Conservation (phyloP, 306 rosid species). For the Fagus sylvatica region DNA sequence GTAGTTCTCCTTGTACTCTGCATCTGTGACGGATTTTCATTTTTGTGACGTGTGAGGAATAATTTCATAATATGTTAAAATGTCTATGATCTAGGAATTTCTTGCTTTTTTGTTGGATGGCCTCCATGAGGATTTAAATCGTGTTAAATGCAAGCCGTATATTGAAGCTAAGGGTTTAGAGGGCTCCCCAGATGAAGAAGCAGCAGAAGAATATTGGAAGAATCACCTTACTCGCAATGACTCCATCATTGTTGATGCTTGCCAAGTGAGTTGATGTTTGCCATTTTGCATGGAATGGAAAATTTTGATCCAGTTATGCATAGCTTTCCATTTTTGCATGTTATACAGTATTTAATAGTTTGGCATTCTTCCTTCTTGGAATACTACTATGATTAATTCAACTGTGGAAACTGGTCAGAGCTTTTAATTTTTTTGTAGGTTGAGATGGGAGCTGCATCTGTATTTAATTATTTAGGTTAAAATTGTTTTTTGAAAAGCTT, state of each 20-base stretch:
- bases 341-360: not conserved
- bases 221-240: constrained; percentile 87
- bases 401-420: not conserved
- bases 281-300: not conserved
- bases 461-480: not conserved
- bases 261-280: constrained; percentile 51
- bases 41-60: constrained; percentile 21
- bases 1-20: constrained; percentile 8
- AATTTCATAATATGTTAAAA: constrained; percentile 28
- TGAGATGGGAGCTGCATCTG: not conserved
- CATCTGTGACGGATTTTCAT: constrained; percentile 1
- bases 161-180: constrained; percentile 75
- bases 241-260: constrained; percentile 73
- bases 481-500: not conserved
- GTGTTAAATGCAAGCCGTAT: constrained; percentile 79
- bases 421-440: not conserved
- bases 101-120: constrained; percentile 95
- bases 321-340: not conserved
- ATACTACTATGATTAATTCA: not conserved
- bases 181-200: constrained; percentile 73
- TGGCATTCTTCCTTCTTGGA: not conserved
- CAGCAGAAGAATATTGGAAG: constrained; percentile 82
- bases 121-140: constrained; percentile 86
- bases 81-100: constrained; percentile 64
- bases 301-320: not conserved